These are phyloP conservation scores for Thraustochytrium sp. DNA, from an alignment of 352 stramenopile species.

Conservation along the genomic window DNA sequence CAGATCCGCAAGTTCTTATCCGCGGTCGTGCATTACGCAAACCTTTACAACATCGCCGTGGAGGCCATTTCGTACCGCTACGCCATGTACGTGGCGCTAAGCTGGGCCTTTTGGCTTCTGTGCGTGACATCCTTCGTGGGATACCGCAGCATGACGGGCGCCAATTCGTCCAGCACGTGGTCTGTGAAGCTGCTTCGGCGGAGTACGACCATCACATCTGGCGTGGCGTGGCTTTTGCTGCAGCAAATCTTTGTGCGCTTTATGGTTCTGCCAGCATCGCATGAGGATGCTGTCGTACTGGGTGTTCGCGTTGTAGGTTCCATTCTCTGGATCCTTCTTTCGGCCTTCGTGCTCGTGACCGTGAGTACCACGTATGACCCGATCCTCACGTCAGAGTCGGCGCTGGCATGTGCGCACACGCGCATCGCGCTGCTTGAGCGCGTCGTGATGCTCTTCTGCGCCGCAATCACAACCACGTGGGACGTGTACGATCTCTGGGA, in stretches of 20 bases:
- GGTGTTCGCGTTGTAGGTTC: not conserved
- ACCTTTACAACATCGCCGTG: not conserved
- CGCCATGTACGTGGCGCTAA: not conserved
- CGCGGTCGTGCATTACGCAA: not conserved
- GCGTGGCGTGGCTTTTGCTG: not conserved
- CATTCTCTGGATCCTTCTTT: not conserved
- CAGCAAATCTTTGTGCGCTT: not conserved
- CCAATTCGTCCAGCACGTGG: not conserved
- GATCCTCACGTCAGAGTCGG: constrained; percentile 6
- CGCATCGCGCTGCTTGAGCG: not conserved
- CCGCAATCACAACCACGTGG: not conserved
- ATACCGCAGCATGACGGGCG: not conserved
- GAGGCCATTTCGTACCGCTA: not conserved
- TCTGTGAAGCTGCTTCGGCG: constrained; percentile 1
- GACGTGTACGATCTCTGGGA: not conserved
- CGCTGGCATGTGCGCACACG: not conserved
- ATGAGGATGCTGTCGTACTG: too few relatives aligned
- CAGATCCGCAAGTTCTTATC: not conserved
- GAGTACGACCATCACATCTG: not conserved
- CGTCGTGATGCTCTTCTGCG: not conserved
- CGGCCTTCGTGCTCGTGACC: not conserved
- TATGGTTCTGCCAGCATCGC: too few relatives aligned
- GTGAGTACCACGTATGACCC: not conserved
- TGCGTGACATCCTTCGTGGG: not conserved
- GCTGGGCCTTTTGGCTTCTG: not conserved